phyloP scores from a whole-genome alignment of 805 yeast species.

The Suhomyces xylopsoci region DNA sequence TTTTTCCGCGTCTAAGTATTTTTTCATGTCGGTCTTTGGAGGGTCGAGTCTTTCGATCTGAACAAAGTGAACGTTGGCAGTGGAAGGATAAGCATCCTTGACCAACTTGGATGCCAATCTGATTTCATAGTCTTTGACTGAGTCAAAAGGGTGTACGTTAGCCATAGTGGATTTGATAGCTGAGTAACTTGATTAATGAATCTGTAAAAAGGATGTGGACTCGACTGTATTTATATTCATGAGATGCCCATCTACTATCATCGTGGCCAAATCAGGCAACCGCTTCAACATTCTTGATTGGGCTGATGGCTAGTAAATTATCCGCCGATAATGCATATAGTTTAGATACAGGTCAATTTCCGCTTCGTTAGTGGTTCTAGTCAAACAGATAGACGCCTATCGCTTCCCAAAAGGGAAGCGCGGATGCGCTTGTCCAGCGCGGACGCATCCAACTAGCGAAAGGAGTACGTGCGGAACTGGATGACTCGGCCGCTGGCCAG shows the following conservation, averaged over 20 bases:
- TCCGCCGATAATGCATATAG: neutral
- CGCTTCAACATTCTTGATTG: neutral
- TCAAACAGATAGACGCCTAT: neutral
- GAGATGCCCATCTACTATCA: neutral
- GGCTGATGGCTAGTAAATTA: neutral
- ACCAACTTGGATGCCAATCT: slow-evolving; percentile 55
- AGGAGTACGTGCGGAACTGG: neutral
- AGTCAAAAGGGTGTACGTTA: slow-evolving; percentile 53
- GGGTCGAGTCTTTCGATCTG: slow-evolving; percentile 74
- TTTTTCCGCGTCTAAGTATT: slow-evolving; percentile 65
- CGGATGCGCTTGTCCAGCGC: neutral
- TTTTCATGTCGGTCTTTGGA: slow-evolving; percentile 69
- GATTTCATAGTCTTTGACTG: slow-evolving; percentile 57
- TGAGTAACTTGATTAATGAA: neutral
- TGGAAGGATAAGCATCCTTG: slow-evolving; percentile 54
- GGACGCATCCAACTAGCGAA: neutral
- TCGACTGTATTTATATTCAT: neutral
- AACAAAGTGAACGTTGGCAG: slow-evolving; percentile 56
- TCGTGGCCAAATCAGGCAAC: neutral
- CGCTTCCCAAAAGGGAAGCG: neutral
- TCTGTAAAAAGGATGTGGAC: neutral
- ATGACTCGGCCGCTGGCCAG: neutral
- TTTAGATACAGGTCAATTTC: neutral
- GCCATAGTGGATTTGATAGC: neutral
- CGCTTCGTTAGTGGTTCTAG: neutral